Base-by-base conservation (phyloP, 2,329 filamentous ascomycete species). In the Penicillium sp. region DNA sequence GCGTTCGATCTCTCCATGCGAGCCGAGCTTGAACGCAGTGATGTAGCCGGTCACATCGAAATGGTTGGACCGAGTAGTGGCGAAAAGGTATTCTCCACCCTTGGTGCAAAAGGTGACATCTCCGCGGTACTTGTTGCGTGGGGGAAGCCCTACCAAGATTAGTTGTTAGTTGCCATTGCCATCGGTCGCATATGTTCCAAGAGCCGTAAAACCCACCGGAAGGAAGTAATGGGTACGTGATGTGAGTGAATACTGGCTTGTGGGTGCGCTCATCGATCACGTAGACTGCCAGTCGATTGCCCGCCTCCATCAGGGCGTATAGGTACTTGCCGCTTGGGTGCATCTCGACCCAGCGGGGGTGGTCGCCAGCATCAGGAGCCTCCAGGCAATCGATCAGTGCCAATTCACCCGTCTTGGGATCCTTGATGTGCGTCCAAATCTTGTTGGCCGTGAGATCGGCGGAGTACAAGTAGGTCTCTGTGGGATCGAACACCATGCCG, bases 261-360 rank as follows among this genome's bases (percentile, higher is more conserved):
- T 86, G 88, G 4, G 88, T 90, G 44, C 79, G 73, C 55, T 86
- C 84, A 72, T 94, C 88, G 74, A 96, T 86, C 63, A 89, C 82
- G 75, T 94, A 96, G 67, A 92, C 88, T 72, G 86, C 91, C 55
- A 96, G 77, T 50, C 88, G 81, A 78, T 96, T 96, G 53, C 91
- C 90, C n/a, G 87, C 88, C 76, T 96, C 91, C 89, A 94, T 95
- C 65, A 96, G 81, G 8, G 84, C 90, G 76, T 95, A 96, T 55
- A 96, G 81, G 74, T 91, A 92, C 57, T 86, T 83, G 21, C 90
- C 90, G 1, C 84, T 84, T 3, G 88, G 87, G 72, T 93, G 89
- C 71, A 95, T 87, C 65, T 90, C 90, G 15, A 95, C 89, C 91
- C 91, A 96, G 68, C 91, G 85, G 16, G 91, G 91, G 72, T 94